Base-by-base conservation (phyloP, 805 yeast genomes). In the Cyberlindnera misumaiensis region DNA sequence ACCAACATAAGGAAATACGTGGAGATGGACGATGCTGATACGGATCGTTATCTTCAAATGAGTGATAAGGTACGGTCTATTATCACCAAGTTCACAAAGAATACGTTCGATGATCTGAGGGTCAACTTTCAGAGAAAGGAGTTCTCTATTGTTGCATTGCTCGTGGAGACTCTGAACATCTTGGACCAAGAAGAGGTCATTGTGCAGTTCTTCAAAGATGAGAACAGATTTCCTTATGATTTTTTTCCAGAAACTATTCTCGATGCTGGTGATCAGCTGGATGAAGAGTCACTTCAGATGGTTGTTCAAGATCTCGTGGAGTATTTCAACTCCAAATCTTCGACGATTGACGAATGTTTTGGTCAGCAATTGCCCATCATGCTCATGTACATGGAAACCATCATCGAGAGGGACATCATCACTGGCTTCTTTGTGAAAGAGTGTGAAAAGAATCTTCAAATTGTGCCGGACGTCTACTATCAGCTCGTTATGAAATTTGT, bases 141-240 rank as follows among this genome's bases (percentile, higher is more conserved):
- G 14, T 55, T 51, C 29, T 39, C 52, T 1, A 42, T 47, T 16
- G 57, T 52, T 5, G 28, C 36, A 15, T 22, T 48, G 12, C 30
- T 53, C 5, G 59, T 55, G 15, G 55, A 51, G 34, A 47, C 53
- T 1, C 37, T 55, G 29, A 52, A 52, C 14, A 34, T 51, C 27
- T 34, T 62, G 28, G 60, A 62, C 38, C 66, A 68, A 42, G 63
- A 62, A 39, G 59, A 59, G 26, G 46, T 57, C 15, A 56, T 64
- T 2, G 58, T 65, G 12, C 70, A 67, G 36, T 66, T 63, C 38
- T 67, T 67, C 44, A 58, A 57, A 35, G 64, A 67, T 14, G 60
- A 61, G 34, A 59, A 59, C 43, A 62, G 51, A 27, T 56, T 60
- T 32, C 54, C 60, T 17, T 30, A 38, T 4, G 65, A 60, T 28